Evolutionary conservation across 208 protist species (phyloP), one percentile per base, ranked within the genome.

Genomic region (Leishmania lainsoni): DNA sequence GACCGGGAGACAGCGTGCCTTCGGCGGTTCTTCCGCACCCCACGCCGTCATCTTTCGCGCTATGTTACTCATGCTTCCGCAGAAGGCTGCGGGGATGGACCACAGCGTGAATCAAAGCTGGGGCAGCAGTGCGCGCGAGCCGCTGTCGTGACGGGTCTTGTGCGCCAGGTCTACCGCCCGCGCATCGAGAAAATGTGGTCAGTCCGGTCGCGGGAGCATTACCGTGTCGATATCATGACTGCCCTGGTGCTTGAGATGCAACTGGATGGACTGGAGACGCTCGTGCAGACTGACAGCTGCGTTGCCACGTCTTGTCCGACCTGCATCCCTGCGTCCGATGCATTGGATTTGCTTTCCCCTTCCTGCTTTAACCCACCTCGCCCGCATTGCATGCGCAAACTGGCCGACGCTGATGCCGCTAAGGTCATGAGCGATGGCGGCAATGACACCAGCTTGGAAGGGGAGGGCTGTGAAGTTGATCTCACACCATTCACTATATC

Each of bases 1-100:
- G 89, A 89, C 59, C 48, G 71, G 0, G 91, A 94, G 76, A 89
- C 89, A 71, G 89, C 89, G 17, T 92, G 89, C 71, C 66, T 91
- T 71, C 85, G 89, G 8, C 87, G 91, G 42, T 94, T 94, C 77
- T 81, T 89, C 49, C 89, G 91, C 17, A 72, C 84, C 5, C 89
- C 91, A 2, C 91, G 91, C 17, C 87, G 86, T 63, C 74, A 87
- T 39, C 56, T 79, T 68, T 32, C 65, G 17, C 59, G 65, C 61
- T 69, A 78, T n/a, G 48, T 59, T n/a, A 17, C 39, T 0, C 8
- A 9, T 9, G 20, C 51, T 35, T 17, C 65, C 9, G 10, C 39
- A 70, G 29, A 4, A n/a, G n/a, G 22, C 14, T n/a, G 20, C 9
- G 16, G n/a, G 17, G 10, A 32, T n/a, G 35, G 2, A 14, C 42